phyloP scores from a whole-genome alignment of 495 filamentous ascomycete genomes.

The Aspergillus heteromorphus region DNA sequence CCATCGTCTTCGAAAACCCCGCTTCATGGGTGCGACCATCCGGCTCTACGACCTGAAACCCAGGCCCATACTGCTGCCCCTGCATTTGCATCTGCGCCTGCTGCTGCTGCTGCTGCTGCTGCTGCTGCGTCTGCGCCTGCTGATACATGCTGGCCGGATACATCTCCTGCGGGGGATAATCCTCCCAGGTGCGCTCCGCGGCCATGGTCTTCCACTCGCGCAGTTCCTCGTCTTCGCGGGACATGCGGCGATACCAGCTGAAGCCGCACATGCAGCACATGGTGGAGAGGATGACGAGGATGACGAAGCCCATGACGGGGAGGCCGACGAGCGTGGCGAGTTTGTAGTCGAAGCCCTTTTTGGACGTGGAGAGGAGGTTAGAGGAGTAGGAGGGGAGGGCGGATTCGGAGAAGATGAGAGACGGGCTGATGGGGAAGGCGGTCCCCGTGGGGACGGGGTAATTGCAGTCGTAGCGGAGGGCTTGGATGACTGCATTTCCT shows the following conservation, averaged over 20 bases:
- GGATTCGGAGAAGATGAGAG: conserved; percentile 38
- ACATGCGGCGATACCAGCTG: background rate
- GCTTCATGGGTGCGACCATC: conserved; percentile 20
- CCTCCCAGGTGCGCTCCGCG: background rate
- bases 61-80: conserved; percentile 10
- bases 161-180: background rate
- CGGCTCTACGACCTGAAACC: conserved; percentile 25
- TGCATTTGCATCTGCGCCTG: background rate
- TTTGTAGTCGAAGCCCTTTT: conserved; percentile 22
- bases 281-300: background rate
- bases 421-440: conserved; percentile 39
- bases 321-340: conserved; percentile 43
- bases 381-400: conserved; percentile 34
- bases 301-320: conserved; percentile 30
- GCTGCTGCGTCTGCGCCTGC: background rate
- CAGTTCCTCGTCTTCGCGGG: background rate
- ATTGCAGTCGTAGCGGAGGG: conserved; percentile 46
- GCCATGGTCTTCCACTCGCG: background rate
- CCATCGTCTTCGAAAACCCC: conserved; percentile 8
- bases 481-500: conserved; percentile 39
- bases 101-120: background rate
- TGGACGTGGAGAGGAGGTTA: conserved; percentile 20
- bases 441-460: conserved; percentile 28
- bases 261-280: background rate
- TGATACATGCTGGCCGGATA: background rate